Evolutionary conservation across 257 asterid genomes (phyloP), one percentile per base, ranked within the genome.

Genomic region (Fraxinus anomala): DNA sequence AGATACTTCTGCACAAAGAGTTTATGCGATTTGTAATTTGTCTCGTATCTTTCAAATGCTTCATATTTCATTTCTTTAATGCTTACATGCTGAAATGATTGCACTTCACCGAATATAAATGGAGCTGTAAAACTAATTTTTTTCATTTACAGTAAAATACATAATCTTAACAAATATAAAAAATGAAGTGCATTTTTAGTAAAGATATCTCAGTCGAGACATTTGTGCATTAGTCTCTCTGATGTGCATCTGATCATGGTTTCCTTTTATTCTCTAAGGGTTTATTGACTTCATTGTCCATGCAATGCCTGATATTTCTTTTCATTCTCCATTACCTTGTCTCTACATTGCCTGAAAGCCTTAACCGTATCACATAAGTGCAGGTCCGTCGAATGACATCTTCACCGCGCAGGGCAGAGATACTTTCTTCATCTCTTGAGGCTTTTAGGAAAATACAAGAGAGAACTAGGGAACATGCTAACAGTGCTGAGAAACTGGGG

Each of bases 311-410:
- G 8, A 21, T 24, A n/a, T 66, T 40, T 78, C 10, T 74, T 63
- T 36, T 82, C 3, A 21, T 72, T 72, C 39, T 19, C 13, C 63
- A 40, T 13, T 30, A 73, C 81, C 76, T 69, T 49, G 37, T 79
- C 51, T 73, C 73, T 54, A 23, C 14, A 40, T 26, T 73, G 72
- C 24, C 37, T 79, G 44, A 73, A 80, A 16, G 70, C 76, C 26
- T 70, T 72, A 39, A 63, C 75, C 78, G 65, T 86, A 74, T 77
- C 76, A 70, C 73, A 67, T 37, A 72, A 78, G 77, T 76, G 81
- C 91, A 96, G 99, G 98, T 96, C 73, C 97, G 99, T 36, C 90
- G 99, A 82, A 96, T 96, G 98, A 96, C 99, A 72, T 91, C 97
- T 85, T 96, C 99, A 77, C 98, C 98, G n/a, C 93, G 84, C 80